phyloP scores from a whole-genome alignment of 805 yeast genomes.

The Spathaspora gorwiae region DNA sequence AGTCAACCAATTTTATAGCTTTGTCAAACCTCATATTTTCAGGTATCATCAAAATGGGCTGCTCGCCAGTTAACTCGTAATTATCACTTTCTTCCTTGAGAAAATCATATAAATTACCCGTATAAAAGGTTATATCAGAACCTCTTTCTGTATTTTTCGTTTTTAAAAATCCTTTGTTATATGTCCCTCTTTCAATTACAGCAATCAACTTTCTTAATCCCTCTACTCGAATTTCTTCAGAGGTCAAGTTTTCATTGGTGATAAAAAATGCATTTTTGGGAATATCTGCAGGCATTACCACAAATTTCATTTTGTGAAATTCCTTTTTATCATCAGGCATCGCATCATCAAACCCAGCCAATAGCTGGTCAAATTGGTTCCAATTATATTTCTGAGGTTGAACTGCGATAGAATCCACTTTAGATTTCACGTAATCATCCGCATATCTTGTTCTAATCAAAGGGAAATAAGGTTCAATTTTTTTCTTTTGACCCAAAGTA shows the following conservation, averaged over 20 bases:
- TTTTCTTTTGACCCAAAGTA: constrained; percentile 8
- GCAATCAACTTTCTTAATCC: constrained; percentile 71
- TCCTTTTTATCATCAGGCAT: constrained; percentile 50
- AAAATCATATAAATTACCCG: constrained; percentile 74
- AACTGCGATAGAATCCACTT: constrained; percentile 50
- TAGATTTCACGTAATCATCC: constrained; percentile 53
- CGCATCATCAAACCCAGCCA: constrained; percentile 88
- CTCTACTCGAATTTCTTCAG: constrained; percentile 90
- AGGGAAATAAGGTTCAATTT: constrained; percentile 16
- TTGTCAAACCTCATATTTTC: constrained; percentile 42
- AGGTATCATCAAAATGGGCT: constrained; percentile 30
- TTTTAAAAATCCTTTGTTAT: constrained; percentile 30
- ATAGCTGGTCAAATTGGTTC: constrained; percentile 84
- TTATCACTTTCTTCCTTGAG: constrained; percentile 45
- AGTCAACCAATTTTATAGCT: constrained; percentile 43
- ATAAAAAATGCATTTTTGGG: constrained; percentile 50
- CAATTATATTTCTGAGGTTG: constrained; percentile 65
- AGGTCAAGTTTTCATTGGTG: constrained; percentile 57
- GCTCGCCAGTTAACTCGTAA: constrained; percentile 33
- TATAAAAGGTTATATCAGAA: constrained; percentile 81
- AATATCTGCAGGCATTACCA: constrained; percentile 72
- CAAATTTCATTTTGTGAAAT: constrained; percentile 73
- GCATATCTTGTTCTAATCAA: constrained; percentile 77
- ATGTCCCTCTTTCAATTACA: constrained; percentile 55
- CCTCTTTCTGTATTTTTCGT: constrained; percentile 43